These are phyloP conservation scores for Pharus latifolius DNA, from an alignment of 176 grass and related monocot genomes.

Conservation along the genomic window DNA sequence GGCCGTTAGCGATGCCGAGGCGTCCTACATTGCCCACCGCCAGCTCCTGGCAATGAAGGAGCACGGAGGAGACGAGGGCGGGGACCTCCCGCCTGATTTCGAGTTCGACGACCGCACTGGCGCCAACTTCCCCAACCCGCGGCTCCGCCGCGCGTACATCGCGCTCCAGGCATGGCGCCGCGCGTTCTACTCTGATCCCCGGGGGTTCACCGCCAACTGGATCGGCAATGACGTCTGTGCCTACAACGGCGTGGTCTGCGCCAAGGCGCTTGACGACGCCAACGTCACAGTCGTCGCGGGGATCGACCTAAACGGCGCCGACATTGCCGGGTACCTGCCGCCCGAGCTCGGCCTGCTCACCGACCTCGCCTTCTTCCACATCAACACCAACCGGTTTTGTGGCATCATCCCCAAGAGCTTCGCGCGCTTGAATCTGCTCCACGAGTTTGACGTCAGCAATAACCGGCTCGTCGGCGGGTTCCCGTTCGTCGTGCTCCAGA, in stretches of 20 bases:
- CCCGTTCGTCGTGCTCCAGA: slow-evolving; percentile 11
- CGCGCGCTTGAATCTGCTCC: slow-evolving; percentile 1
- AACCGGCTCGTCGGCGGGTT: slow-evolving; percentile 46
- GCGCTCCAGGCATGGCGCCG: slow-evolving; percentile 42
- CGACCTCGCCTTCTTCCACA: slow-evolving; percentile 45
- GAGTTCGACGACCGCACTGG: slow-evolving; percentile 32
- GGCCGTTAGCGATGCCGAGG: slow-evolving; percentile 23
- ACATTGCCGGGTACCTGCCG: slow-evolving; percentile 39
- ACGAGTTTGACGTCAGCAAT: slow-evolving; percentile 44
- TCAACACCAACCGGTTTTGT: slow-evolving; percentile 49
- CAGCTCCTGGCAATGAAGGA: slow-evolving; percentile 37
- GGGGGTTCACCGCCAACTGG: slow-evolving; percentile 35
- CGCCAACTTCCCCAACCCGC: slow-evolving; percentile 14
- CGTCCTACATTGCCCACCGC: slow-evolving; percentile 27
- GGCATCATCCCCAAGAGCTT: slow-evolving; percentile 43
- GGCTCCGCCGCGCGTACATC: slow-evolving; percentile 41
- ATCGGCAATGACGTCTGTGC: slow-evolving; percentile 30
- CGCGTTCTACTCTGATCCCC: slow-evolving; percentile 64
- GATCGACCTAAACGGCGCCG: slow-evolving; percentile 35
- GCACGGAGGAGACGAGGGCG: neutral
- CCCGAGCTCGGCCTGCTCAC: slow-evolving; percentile 33
- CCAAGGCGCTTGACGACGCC: slow-evolving; percentile 6
- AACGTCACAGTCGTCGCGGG: slow-evolving; percentile 18
- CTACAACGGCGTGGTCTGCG: slow-evolving; percentile 40
- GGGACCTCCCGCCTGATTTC: slow-evolving; percentile 11